Percentiles rank a stretch among this genome's conserved stretches.
Conservation (phyloP, 2,329 filamentous ascomycete species). For the Colletotrichum graminicola region DNA sequence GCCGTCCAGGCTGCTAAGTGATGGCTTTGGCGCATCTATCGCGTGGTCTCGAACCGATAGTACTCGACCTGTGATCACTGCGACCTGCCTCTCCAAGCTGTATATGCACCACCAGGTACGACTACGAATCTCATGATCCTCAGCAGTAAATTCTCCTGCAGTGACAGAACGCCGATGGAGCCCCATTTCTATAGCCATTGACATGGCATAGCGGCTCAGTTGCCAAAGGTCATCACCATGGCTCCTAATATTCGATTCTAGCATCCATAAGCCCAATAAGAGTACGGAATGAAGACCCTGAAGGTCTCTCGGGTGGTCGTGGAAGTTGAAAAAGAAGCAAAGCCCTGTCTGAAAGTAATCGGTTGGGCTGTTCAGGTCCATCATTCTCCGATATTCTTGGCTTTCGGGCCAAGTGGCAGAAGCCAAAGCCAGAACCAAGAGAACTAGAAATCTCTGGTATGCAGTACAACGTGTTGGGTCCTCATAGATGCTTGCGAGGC, state of each 20-base stretch:
- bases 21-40: conserved; percentile 43
- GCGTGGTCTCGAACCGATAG: conserved; percentile 45
- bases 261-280: conserved; percentile 46
- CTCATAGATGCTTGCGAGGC: conserved; percentile 40
- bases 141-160: conserved; percentile 41
- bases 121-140: conserved; percentile 44
- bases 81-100: conserved; percentile 45
- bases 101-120: conserved; percentile 47
- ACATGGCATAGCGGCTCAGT: conserved; percentile 46
- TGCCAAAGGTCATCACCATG: conserved; percentile 47
- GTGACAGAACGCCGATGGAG: conserved; percentile 44
- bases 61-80: conserved; percentile 45
- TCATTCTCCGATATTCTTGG: conserved; percentile 39
- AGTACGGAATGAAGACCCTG: conserved; percentile 44
- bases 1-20: conserved; percentile 36
- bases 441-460: conserved; percentile 42
- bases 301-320: conserved; percentile 43
- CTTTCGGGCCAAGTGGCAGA: conserved; percentile 36
- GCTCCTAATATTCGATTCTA: conserved; percentile 41
- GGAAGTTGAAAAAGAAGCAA: conserved; percentile 43
- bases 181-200: conserved; percentile 45
- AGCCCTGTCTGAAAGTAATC: conserved; percentile 45
- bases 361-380: conserved; percentile 44
- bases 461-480: conserved; percentile 37
- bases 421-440: conserved; percentile 43